Percentiles rank a stretch among this genome's conserved stretches.
These are phyloP conservation scores for Withania somnifera DNA, from an alignment of 305 asterid species.

Conservation along the genomic window DNA sequence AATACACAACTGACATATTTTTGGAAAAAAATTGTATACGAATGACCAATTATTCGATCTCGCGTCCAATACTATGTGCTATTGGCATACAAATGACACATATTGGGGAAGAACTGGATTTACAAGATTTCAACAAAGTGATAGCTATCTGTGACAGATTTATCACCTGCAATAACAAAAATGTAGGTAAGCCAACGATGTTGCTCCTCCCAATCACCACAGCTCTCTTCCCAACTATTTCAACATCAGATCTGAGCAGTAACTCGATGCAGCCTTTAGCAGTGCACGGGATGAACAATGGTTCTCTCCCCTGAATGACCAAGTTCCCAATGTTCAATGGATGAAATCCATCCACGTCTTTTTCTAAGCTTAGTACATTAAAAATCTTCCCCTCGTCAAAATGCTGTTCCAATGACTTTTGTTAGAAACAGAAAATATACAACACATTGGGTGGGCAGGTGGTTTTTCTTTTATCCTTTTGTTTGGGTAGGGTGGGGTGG, in stretches of 20 bases:
- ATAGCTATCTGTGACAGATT: neutral
- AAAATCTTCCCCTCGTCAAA: conserved; percentile 63
- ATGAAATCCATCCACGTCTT: conserved; percentile 93
- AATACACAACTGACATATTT: neutral
- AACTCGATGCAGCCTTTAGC: conserved; percentile 90
- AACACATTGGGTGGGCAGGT: neutral
- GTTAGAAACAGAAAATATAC: neutral
- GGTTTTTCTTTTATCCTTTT: too few species aligned
- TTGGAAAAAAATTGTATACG: neutral
- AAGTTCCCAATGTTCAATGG: conserved; percentile 79
- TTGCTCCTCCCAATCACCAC: conserved; percentile 94
- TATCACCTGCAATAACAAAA: conserved; percentile 73
- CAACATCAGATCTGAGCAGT: conserved; percentile 60
- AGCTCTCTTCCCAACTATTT: conserved; percentile 70
- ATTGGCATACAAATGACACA: neutral
- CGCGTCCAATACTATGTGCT: neutral
- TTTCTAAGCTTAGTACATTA: conserved; percentile 47
- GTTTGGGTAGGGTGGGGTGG: neutral
- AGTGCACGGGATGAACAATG: conserved; percentile 80
- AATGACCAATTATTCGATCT: neutral
- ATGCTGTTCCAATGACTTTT: conserved; percentile 36
- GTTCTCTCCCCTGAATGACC: conserved; percentile 75
- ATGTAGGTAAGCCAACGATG: conserved; percentile 77
- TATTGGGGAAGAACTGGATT: neutral
- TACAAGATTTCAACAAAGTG: neutral